Percentiles rank a stretch among this genome's conserved stretches.
Evolutionary conservation across 1,284 basidiomycete species (phyloP).

Genomic region (Albatrellus sp.): DNA sequence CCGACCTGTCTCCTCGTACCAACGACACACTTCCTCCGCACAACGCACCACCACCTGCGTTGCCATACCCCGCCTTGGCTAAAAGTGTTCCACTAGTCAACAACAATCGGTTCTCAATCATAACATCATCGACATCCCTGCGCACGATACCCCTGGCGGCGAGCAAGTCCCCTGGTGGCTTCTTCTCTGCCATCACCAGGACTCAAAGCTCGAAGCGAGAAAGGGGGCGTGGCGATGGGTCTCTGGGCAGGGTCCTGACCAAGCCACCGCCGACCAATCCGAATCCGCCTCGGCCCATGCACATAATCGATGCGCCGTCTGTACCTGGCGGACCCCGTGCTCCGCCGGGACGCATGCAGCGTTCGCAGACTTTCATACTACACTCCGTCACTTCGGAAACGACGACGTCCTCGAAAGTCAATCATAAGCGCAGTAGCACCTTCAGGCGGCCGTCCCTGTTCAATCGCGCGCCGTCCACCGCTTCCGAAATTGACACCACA

Average conservation of each 20-base stretch:
- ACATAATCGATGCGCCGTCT: conserved; percentile 31
- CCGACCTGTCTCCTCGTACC: conserved; percentile 47
- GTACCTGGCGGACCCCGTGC: conserved; percentile 70
- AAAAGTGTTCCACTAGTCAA: conserved; percentile 14
- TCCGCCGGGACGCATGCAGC: conserved; percentile 44
- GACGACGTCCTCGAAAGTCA: conserved; percentile 3
- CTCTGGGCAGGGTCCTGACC: conserved; percentile 26
- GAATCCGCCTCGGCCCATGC: conserved; percentile 23
- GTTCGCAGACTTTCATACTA: conserved; percentile 55
- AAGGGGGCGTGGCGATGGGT: conserved; percentile 16
- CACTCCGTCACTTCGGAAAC: conserved; percentile 21
- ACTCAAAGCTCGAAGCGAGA: conserved; percentile 47
- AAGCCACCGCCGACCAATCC: conserved; percentile 19
- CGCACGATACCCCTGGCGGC: conserved; percentile 19
- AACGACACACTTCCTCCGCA: conserved; percentile 33
- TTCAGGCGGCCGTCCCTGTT: conserved; percentile 41
- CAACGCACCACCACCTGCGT: conserved; percentile 40
- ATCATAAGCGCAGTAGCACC: conserved; percentile 26
- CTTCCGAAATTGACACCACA: conserved; percentile 8
- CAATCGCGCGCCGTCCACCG: conserved; percentile 14
- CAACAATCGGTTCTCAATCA: conserved; percentile 13
- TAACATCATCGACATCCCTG: conserved; percentile 19
- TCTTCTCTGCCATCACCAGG: conserved; percentile 66
- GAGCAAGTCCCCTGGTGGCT: conserved; percentile 26
- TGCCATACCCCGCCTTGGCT: conserved; percentile 66